Conservation (phyloP, 257 asterid species). For the Handroanthus guayacan region DNA sequence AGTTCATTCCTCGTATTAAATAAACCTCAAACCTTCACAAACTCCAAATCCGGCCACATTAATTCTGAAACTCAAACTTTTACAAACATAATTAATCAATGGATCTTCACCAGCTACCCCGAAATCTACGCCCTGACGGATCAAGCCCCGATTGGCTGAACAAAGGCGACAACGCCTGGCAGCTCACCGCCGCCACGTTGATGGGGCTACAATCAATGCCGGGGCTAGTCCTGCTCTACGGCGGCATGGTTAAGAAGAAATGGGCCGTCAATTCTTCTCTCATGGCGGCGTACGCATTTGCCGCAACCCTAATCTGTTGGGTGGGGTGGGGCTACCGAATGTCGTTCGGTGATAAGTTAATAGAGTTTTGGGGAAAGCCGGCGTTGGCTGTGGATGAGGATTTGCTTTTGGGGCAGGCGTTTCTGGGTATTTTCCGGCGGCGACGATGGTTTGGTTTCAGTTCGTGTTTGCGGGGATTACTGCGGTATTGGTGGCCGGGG, state of each 20-base stretch:
- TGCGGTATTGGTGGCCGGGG: constrained; percentile 56
- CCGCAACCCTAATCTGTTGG: constrained; percentile 60
- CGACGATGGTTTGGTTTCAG: constrained; percentile 67
- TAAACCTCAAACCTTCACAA: neutral
- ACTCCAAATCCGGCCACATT: neutral
- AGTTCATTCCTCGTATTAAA: neutral
- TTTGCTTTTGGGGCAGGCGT: constrained; percentile 54
- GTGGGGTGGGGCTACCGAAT: constrained; percentile 61
- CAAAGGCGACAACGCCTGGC: constrained; percentile 77
- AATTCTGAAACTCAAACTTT: neutral
- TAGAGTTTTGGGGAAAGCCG: constrained; percentile 53
- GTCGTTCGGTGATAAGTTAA: constrained; percentile 52
- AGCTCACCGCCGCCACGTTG: constrained; percentile 60
- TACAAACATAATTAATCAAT: neutral
- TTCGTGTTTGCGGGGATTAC: constrained; percentile 64
- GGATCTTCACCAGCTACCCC: constrained; percentile 38
- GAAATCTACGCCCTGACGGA: constrained; percentile 46
- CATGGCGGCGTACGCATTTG: constrained; percentile 65
- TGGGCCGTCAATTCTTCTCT: constrained; percentile 65
- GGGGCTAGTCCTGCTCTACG: constrained; percentile 59
- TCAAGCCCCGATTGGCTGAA: constrained; percentile 62
- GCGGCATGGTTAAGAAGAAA: constrained; percentile 58
- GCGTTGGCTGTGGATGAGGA: constrained; percentile 46
- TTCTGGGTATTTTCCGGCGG: constrained; percentile 55
- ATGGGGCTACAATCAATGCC: constrained; percentile 67